Evolutionary conservation across 768 basidiomycete genomes (phyloP).

Genomic region (Phylloporus arenicola): DNA sequence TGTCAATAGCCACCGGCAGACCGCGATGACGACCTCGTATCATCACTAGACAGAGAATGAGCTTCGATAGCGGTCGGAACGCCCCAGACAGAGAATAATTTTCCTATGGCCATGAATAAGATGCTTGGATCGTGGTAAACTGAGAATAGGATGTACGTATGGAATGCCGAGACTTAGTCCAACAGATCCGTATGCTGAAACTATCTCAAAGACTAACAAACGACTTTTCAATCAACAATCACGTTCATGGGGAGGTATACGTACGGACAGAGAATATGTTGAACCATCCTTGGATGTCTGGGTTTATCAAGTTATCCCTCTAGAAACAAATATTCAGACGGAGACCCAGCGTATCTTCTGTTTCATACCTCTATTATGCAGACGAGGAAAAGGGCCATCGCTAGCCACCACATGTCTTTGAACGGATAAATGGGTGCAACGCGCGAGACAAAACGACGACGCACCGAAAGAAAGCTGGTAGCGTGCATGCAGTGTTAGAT

Average conservation of each 20-base stretch:
- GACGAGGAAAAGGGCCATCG: slow-evolving; percentile 73
- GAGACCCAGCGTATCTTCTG: neutral
- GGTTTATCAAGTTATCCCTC: slow-evolving; percentile 55
- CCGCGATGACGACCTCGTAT: slow-evolving; percentile 90
- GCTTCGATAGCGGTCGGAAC: slow-evolving; percentile 76
- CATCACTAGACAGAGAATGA: slow-evolving; percentile 86
- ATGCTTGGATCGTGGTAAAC: neutral
- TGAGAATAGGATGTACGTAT: slow-evolving; percentile 43
- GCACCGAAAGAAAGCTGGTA: slow-evolving; percentile 87
- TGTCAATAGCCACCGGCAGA: slow-evolving; percentile 81
- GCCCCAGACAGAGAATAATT: slow-evolving; percentile 80
- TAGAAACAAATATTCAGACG: slow-evolving; percentile 25
- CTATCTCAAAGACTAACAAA: slow-evolving; percentile 70
- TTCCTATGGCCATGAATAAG: slow-evolving; percentile 40
- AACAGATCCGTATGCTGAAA: slow-evolving; percentile 84
- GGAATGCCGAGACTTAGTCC: slow-evolving; percentile 88
- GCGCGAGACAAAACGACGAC: slow-evolving; percentile 13
- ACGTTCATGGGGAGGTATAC: slow-evolving; percentile 22
- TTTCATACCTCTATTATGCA: slow-evolving; percentile 85
- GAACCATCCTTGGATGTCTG: slow-evolving; percentile 61
- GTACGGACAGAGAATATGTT: slow-evolving; percentile 75
- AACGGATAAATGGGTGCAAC: neutral
- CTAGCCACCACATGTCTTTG: slow-evolving; percentile 97
- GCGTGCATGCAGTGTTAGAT: slow-evolving; percentile 76
- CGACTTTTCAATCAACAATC: neutral